phyloP scores from a whole-genome alignment of 192 early-diverging fungal genomes.

The Ambispora gerdemannii region DNA sequence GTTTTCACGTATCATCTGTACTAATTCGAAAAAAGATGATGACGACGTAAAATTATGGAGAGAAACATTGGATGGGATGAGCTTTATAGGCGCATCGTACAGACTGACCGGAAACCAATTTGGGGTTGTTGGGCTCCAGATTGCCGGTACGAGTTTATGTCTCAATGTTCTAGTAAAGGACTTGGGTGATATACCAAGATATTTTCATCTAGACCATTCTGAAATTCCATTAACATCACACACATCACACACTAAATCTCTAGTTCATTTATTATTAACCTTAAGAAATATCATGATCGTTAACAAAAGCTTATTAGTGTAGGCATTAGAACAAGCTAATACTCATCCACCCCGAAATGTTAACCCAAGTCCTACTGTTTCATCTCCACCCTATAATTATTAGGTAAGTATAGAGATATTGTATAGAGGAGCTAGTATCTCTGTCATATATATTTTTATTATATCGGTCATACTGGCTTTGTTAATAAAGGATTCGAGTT shows the following conservation, averaged over 20 bases:
- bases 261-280: conserved; percentile 6
- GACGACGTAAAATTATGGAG: conserved; percentile 7
- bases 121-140: not conserved
- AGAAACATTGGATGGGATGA: conserved; percentile 3
- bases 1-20: not conserved
- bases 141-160: not conserved
- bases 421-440: too few relatives aligned
- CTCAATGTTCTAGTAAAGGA: conserved; percentile 6
- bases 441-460: too few relatives aligned
- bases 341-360: conserved; percentile 6
- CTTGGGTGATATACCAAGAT: not conserved
- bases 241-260: not conserved
- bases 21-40: conserved; percentile 17
- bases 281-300: not conserved
- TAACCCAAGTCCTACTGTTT: not conserved
- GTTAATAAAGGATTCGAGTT: too few relatives aligned
- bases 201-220: conserved; percentile 1
- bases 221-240: not conserved
- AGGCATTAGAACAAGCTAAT: conserved; percentile 7
- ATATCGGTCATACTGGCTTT: too few relatives aligned
- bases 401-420: too few relatives aligned
- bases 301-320: conserved; percentile 12
- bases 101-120: not conserved
- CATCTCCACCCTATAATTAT: not conserved
- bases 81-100: not conserved